Base-by-base conservation (phyloP, 2,329 filamentous ascomycete genomes). In the Venturia carpophila region DNA sequence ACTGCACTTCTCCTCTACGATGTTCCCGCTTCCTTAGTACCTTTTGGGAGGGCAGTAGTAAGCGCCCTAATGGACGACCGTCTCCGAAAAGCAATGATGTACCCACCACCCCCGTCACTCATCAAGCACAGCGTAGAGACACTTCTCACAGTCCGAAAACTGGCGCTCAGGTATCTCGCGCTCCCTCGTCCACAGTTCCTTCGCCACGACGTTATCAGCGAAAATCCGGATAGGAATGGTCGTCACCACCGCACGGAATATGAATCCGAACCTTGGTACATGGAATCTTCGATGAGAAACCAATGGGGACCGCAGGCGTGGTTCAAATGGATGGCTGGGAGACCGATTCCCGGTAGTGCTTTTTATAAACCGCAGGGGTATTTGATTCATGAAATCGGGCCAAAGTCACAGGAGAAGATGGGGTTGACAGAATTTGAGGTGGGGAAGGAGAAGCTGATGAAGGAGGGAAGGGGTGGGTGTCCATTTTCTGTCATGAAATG, bases 1-100 rank as follows among this genome's bases (percentile, higher is more conserved):
- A 81, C 86, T 10, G 79, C 82, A 0, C 76, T 91, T 65, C 74
- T 91, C 37, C 71, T 88, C 37, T 84, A 81, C 66, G 79, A 85
- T 66, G 79, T 87, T 0, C 77, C 80, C 19, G 65, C 70, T 66
- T 64, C 76, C 19, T 67, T 80, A 21, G 76, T 82, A 52, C 76
- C 79, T 0, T 72, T 83, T 5, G 83, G 77, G 0, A 71, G 78
- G 37, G 77, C 85, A 60, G 75, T 82, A 37, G 77, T 87, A 9
- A 79, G 80, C 42, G 82, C 83, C 11, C 74, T 90, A 63, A 84
- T 91, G 82, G 86, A 86, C 30, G 82, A 86, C 30, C 80, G 83
- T 15, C 75, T 90, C 60, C 79, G 88, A 19, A 80, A 79, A 62
- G 84, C 87, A 0, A 90, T 91, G 79, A 75, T 83, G 84, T 87